phyloP scores from a whole-genome alignment of 192 early-diverging fungal species.

The Backusella macrospora region DNA sequence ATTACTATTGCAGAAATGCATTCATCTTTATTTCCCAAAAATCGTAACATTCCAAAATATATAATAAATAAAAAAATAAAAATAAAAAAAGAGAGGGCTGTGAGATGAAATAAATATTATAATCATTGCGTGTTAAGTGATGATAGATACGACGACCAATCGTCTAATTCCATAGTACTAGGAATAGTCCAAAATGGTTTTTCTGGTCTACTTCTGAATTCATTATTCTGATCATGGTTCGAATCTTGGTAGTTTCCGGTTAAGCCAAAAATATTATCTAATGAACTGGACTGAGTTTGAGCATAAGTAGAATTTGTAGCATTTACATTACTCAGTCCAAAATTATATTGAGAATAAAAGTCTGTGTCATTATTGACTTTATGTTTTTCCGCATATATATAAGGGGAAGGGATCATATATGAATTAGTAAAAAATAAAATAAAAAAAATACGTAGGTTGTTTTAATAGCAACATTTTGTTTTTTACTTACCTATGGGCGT shows the following conservation, averaged over 20 bases:
- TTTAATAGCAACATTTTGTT: not conserved
- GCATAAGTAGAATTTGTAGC: not conserved
- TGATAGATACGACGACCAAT: constrained; percentile 34
- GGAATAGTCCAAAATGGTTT: constrained; percentile 41
- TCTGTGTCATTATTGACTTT: not conserved
- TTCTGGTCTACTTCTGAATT: constrained; percentile 32
- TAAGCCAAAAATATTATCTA: constrained; percentile 5
- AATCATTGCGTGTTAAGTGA: not conserved
- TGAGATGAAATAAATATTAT: not conserved
- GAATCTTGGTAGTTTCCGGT: not conserved
- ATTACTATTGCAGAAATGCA: too few relatives aligned
- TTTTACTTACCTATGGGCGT: constrained; percentile 9
- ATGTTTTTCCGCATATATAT: not conserved
- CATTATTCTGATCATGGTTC: not conserved
- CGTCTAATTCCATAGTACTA: constrained; percentile 34
- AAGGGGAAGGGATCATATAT: not conserved
- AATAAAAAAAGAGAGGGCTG: not conserved
- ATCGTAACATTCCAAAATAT: too few relatives aligned
- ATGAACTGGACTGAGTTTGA: not conserved
- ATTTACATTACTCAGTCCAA: not conserved
- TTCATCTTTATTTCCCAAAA: too few relatives aligned
- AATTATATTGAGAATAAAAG: not conserved
- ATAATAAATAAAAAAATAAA: too few relatives aligned
- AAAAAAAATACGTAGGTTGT: not conserved
- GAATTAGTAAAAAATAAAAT: too few relatives aligned